These are phyloP conservation scores for Colletotrichum cuscutae DNA, from an alignment of 2,329 filamentous ascomycete species.

Conservation along the genomic window DNA sequence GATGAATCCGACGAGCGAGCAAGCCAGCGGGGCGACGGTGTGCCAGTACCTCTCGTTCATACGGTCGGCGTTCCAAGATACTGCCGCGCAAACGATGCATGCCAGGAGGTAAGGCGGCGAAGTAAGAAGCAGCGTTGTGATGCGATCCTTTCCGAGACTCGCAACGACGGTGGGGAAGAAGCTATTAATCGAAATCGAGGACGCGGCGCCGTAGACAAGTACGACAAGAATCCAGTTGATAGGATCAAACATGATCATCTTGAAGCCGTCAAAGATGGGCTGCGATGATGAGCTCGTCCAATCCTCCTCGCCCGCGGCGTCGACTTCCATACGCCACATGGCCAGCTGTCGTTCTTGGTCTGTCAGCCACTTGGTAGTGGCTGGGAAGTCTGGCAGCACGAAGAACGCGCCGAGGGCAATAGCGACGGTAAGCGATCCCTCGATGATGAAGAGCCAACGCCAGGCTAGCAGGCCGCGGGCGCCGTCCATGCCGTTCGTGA, in stretches of 20 bases:
- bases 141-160: conserved; percentile 36
- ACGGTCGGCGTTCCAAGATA: conserved; percentile 31
- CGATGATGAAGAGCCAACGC: conserved; percentile 63
- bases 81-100: conserved; percentile 42
- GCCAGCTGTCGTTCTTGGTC: conserved; percentile 37
- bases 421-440: conserved; percentile 42
- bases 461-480: conserved; percentile 44
- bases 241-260: conserved; percentile 36
- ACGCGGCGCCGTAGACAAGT: conserved; percentile 36
- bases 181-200: conserved; percentile 36
- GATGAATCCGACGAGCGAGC: conserved; percentile 31
- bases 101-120: conserved; percentile 55
- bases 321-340: conserved; percentile 36
- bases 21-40: conserved; percentile 23
- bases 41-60: conserved; percentile 33
- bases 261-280: conserved; percentile 36
- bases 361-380: conserved; percentile 48
- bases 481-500: conserved; percentile 34
- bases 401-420: conserved; percentile 54
- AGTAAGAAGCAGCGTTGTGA: conserved; percentile 55
- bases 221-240: conserved; percentile 38
- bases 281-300: conserved; percentile 34
- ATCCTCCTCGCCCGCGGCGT: conserved; percentile 39
- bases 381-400: conserved; percentile 44
- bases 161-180: conserved; percentile 40